Percentiles rank a stretch among this genome's conserved stretches.
Conservation (phyloP, 2,329 filamentous ascomycete genomes). For the Exophiala spinifera region DNA sequence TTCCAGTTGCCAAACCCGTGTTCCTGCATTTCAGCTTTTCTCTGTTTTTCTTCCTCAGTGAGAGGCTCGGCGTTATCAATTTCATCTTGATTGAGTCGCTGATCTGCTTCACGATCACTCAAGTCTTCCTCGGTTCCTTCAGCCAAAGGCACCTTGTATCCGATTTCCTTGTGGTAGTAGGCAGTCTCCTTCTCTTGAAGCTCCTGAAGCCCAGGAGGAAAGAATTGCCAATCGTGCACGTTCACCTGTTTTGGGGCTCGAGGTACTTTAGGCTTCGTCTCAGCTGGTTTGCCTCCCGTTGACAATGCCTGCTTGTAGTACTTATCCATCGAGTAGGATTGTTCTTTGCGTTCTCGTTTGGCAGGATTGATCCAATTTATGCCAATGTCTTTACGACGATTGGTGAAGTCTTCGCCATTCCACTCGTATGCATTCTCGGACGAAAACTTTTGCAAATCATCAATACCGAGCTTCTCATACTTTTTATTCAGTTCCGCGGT, state of each 20-base stretch:
- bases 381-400: slow-evolving; percentile 85
- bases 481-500: slow-evolving; percentile 88
- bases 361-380: slow-evolving; percentile 97
- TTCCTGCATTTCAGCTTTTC: slow-evolving; percentile 76
- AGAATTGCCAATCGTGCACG: slow-evolving; percentile 97
- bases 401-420: slow-evolving; percentile 96
- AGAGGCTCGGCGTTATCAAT: slow-evolving; percentile 88
- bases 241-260: slow-evolving; percentile 87
- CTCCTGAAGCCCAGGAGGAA: slow-evolving; percentile 76
- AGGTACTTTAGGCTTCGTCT: slow-evolving; percentile 92
- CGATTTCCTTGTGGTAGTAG: slow-evolving; percentile 92
- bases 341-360: slow-evolving; percentile 97
- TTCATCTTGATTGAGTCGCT: slow-evolving; percentile 80
- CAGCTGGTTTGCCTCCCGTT: slow-evolving; percentile 69
- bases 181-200: slow-evolving; percentile 96
- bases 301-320: slow-evolving; percentile 92
- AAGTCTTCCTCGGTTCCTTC: slow-evolving; percentile 87
- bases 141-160: slow-evolving; percentile 85
- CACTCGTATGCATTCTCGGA: slow-evolving; percentile 98
- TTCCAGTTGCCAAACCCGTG: slow-evolving; percentile 95
- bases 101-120: slow-evolving; percentile 80
- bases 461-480: slow-evolving; percentile 94
- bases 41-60: slow-evolving; percentile 82
- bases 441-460: slow-evolving; percentile 95
- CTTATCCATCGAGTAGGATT: slow-evolving; percentile 97